Evolutionary conservation across 1,284 basidiomycete species (phyloP), one percentile per base, ranked within the genome.

Genomic region (Fistulina hepatica): DNA sequence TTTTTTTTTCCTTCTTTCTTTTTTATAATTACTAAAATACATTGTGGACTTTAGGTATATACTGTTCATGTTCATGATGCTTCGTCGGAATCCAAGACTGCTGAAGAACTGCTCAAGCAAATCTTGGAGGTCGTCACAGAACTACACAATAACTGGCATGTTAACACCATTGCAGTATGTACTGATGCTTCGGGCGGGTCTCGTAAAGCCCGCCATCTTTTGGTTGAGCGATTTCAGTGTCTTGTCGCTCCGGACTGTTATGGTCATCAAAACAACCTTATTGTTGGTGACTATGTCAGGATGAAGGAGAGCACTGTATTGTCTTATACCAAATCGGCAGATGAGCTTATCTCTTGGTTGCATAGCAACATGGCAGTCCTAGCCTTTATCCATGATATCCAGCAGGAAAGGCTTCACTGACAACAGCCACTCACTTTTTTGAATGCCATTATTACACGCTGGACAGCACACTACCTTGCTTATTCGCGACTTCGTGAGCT

Each of bases 391-490:
- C 26, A 33, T 6, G 39, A 50, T 1, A 36, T 46, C 13, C 48
- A 50, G 26, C 15, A 17, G 11, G 13, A 26, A 5, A 32, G 17
- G 15, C 21, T 21, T 20, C 22, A 11, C 23, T n/a, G 3, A 15
- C 20, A 6, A 33, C 30, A 19, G 24, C n/a, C 36, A 7, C 30
- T 49, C 1, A 39, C 52, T 15, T 31, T 51, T 19, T 48, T 53
- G 20, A 42, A 35, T 16, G 47, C 50, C 13, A 52, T 57, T 21
- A 38, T 59, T 17, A 58, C 56, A n/a, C 44, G 43, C 11, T 61
- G 58, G 59, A 50, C 55, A 1, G 43, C 55, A 12, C 56, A 60
- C 42, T 59, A 57, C 39, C 47, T 54, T 24, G 49, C 54, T 15
- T 53, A 48, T 32, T 10, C 25, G 8, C 39, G 45, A 9, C 49